These are phyloP conservation scores for Penicillium lividum DNA, from an alignment of 495 filamentous ascomycete genomes.

Conservation along the genomic window DNA sequence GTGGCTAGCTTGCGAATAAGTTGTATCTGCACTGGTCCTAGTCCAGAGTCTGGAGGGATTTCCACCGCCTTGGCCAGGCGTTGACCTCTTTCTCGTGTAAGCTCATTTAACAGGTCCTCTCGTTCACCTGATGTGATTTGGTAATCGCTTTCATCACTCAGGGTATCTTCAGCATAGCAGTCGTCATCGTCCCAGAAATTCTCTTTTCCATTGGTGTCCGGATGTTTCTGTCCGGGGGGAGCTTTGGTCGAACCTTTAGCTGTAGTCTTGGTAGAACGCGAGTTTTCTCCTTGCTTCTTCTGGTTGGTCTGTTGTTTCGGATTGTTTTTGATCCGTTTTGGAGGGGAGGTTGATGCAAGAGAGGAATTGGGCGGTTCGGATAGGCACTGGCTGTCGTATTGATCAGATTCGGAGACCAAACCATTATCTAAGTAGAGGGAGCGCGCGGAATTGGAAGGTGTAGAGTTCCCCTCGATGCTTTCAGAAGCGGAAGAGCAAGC, in stretches of 20 bases:
- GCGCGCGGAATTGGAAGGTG: neutral
- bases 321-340: neutral
- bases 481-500: neutral
- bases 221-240: neutral
- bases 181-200: neutral
- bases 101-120: constrained; percentile 27
- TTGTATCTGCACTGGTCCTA: constrained; percentile 51
- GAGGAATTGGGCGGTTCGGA: neutral
- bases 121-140: neutral
- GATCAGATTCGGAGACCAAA: neutral
- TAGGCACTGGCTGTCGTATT: neutral
- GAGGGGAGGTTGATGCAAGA: neutral
- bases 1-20: constrained; percentile 57
- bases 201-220: neutral
- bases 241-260: neutral
- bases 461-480: neutral
- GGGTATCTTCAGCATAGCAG: neutral
- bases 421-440: neutral
- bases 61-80: constrained; percentile 30
- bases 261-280: neutral
- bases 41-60: constrained; percentile 34
- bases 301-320: neutral
- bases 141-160: neutral
- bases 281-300: neutral
- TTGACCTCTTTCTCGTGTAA: constrained; percentile 31